Base-by-base conservation (phyloP, 2,329 filamentous ascomycete species). In the Pseudocercospora ulei region DNA sequence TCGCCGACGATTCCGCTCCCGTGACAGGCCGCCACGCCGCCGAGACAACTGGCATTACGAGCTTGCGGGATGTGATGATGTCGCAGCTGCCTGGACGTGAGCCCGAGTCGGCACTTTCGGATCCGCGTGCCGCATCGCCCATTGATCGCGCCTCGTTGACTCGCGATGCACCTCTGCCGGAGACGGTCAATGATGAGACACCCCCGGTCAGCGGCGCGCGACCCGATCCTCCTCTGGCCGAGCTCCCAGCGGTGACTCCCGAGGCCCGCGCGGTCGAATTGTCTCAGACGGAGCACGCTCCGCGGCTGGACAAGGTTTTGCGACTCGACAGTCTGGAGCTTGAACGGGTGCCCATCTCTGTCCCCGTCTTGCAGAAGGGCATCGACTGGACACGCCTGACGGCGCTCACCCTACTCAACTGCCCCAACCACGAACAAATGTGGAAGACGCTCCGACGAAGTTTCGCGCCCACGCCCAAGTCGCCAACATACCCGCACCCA, bases 321-420 rank as follows among this genome's bases (percentile, higher is more conserved):
- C 72, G 68, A 44, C 63, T 90, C n/a, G 76, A 82, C 42, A 75
- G 70, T 1, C 65, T 90, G 6, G 82, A 86, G 59, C 66, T 90
- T 2, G 82, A 90, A 59, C 73, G 81, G 14, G 72, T 88, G 2
- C 72, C 75, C 0, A 62, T 90, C n/a, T 85, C 79, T 1, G 70
- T 84, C 26, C 68, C 76, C 5, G 75, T 83, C n/a, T 68, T 85
- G 38, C 70, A 76, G 30, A 73, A 73, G 44, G 78, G 75, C 1
- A 70, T 90, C 26, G 82, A 90, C 60, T 90, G 82, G 82, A 75
- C 75, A 1, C 66, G 71, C 6, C 60, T 90, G 36, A 82, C 76
- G 2, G 80, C 68, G 9, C 62, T 90, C 35, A 88, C 84, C 0
- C 70, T 90, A 12, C 71, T 90, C 29, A 70, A 79, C 45, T 90